These are phyloP conservation scores for Aspergillus olivimuriae DNA, from an alignment of 495 filamentous ascomycete genomes.

Conservation along the genomic window DNA sequence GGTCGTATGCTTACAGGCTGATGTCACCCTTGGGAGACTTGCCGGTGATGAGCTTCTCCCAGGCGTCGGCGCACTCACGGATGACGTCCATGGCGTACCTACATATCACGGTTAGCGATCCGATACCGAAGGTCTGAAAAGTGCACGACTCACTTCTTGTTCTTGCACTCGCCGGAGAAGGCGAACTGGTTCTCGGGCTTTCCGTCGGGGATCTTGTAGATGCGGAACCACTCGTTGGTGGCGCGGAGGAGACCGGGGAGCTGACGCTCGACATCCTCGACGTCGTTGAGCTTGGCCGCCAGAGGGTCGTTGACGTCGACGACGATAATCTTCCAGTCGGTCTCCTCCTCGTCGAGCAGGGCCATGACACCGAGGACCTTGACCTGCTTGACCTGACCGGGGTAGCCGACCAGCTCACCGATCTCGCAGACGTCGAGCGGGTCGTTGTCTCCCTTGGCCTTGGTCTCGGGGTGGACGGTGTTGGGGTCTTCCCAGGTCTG, in stretches of 20 bases:
- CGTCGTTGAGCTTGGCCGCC: conserved; percentile 92
- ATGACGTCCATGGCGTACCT: conserved; percentile 92
- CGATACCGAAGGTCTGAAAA: background rate
- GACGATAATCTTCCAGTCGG: conserved; percentile 99
- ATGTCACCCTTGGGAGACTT: conserved; percentile 71
- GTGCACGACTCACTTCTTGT: conserved; percentile 85
- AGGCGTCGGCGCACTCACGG: conserved; percentile 91
- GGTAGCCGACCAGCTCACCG: conserved; percentile 91
- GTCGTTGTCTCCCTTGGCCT: conserved; percentile 99
- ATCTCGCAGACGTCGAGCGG: conserved; percentile 99
- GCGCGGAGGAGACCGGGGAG: conserved; percentile 92
- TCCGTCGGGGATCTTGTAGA: conserved; percentile 99
- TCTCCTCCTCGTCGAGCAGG: conserved; percentile 98
- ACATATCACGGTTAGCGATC: conserved; percentile 17
- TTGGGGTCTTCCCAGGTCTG: conserved; percentile 99
- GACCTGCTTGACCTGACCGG: conserved; percentile 97
- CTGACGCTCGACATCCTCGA: conserved; percentile 98
- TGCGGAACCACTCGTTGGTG: conserved; percentile 99
- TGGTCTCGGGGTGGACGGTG: conserved; percentile 92
- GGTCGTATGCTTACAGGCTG: conserved; percentile 67
- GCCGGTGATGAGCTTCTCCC: conserved; percentile 91
- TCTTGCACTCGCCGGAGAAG: conserved; percentile 99
- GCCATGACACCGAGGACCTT: conserved; percentile 99
- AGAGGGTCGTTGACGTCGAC: conserved; percentile 98
- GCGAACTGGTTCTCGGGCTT: conserved; percentile 99